Conservation (phyloP, 371 early-diverging fungal species). For the Rhizopus arrhizus region DNA sequence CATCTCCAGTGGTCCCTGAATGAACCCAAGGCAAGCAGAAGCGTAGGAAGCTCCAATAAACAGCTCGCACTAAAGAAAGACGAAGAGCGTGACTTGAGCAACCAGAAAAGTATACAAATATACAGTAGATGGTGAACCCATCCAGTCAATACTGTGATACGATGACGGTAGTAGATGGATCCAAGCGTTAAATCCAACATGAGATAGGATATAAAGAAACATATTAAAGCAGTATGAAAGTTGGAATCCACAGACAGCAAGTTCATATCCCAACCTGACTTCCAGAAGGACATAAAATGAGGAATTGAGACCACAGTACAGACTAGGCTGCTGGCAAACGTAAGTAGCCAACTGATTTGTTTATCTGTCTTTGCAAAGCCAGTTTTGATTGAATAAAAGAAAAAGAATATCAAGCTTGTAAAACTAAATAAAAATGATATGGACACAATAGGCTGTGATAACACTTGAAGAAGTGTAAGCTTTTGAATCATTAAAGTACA, state of each 20-base stretch:
- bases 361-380: conserved; percentile 35
- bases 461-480: conserved; percentile 24
- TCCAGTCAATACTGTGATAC: conserved; percentile 54
- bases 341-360: conserved; percentile 43
- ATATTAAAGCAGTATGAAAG: conserved; percentile 16
- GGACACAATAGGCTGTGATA: conserved; percentile 29
- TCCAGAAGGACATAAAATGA: conserved; percentile 29
- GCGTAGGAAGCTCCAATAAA: conserved; percentile 43
- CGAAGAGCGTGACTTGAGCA: conserved; percentile 26
- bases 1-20: conserved; percentile 30
- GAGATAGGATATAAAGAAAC: conserved; percentile 49
- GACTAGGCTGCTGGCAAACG: conserved; percentile 42
- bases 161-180: conserved; percentile 45
- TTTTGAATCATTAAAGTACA: conserved; percentile 11
- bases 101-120: conserved; percentile 32
- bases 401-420: conserved; percentile 20
- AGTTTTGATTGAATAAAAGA: conserved; percentile 27
- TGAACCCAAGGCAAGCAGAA: conserved; percentile 43
- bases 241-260: conserved; percentile 17
- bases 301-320: conserved; percentile 40
- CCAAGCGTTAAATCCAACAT: conserved; percentile 50
- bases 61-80: conserved; percentile 40
- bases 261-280: conserved; percentile 37
- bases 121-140: conserved; percentile 62
- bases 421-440: conserved; percentile 20